Percentiles rank a stretch among this genome's conserved stretches.
phyloP scores from a whole-genome alignment of 768 basidiomycete genomes.

The Suillus sp. region DNA sequence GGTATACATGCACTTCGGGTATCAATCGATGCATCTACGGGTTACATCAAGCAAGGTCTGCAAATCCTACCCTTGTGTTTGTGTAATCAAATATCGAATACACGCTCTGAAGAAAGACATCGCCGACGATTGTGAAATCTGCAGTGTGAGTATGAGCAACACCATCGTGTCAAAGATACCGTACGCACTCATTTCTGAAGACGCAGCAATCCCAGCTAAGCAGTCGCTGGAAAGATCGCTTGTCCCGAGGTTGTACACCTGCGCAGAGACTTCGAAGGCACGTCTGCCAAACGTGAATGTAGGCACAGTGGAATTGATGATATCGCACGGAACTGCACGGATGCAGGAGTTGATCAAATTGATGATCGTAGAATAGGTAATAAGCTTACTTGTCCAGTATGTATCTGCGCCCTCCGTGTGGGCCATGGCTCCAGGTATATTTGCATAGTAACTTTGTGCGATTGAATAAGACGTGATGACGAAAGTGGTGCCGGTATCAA shows the following conservation, averaged over 20 bases:
- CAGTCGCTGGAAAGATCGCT: constrained; percentile 27
- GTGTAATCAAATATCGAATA: constrained; percentile 33
- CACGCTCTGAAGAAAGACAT: constrained; percentile 28
- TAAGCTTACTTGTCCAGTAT: constrained; percentile 34
- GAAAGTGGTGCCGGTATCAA: constrained; percentile 37
- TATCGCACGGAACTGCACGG: constrained; percentile 21
- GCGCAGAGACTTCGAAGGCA: constrained; percentile 34
- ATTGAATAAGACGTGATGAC: constrained; percentile 19
- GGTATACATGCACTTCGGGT: background rate
- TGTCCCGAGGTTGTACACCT: constrained; percentile 43
- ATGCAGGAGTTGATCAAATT: background rate
- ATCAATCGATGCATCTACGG: background rate
- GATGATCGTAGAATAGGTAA: background rate
- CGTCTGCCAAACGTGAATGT: constrained; percentile 38
- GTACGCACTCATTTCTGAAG: constrained; percentile 15
- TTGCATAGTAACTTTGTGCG: constrained; percentile 28
- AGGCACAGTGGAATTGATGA: constrained; percentile 23
- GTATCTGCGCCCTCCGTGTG: constrained; percentile 16
- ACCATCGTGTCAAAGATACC: background rate
- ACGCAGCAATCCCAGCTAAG: constrained; percentile 30
- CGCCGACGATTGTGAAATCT: constrained; percentile 30
- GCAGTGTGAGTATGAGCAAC: constrained; percentile 4
- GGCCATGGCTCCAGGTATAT: constrained; percentile 27
- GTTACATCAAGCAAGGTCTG: constrained; percentile 20
- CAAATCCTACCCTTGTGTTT: constrained; percentile 39